Percentiles rank a stretch among this genome's conserved stretches.
phyloP scores from a whole-genome alignment of 768 basidiomycete species.

The Auriscalpium microsporum region DNA sequence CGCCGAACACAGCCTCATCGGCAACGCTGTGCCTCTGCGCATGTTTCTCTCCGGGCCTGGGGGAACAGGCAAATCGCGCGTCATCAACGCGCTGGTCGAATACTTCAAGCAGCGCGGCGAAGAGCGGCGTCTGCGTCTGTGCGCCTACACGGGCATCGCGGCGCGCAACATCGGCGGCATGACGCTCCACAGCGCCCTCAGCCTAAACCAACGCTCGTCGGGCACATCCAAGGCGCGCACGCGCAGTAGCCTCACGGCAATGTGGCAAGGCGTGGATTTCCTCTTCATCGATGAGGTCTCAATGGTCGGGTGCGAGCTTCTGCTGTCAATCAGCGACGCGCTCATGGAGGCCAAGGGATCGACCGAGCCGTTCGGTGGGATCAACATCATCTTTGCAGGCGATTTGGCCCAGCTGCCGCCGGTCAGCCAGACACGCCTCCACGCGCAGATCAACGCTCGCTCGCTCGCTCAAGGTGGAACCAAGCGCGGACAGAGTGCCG shows the following conservation, averaged over 20 bases:
- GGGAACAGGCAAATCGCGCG: constrained; percentile 35
- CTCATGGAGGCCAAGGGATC: constrained; percentile 27
- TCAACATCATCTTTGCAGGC: constrained; percentile 22
- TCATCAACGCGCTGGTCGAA: constrained; percentile 27
- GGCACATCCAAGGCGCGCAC: neutral
- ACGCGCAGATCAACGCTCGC: too few relatives aligned
- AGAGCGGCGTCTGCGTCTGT: constrained; percentile 19
- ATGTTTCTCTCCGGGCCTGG: constrained; percentile 32
- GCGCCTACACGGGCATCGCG: constrained; percentile 33
- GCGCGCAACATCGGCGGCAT: constrained; percentile 30
- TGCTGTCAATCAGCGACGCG: constrained; percentile 26
- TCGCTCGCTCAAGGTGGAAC: too few relatives aligned
- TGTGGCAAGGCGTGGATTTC: constrained; percentile 34
- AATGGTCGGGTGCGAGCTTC: constrained; percentile 28
- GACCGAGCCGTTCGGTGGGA: constrained; percentile 25
- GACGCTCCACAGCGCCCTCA: constrained; percentile 30
- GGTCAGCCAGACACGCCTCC: constrained; percentile 10
- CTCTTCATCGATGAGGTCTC: constrained; percentile 33
- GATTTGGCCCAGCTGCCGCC: constrained; percentile 37
- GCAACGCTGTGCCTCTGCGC: constrained; percentile 15
- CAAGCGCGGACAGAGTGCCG: neutral
- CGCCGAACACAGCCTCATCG: constrained; percentile 17
- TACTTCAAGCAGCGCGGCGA: constrained; percentile 22
- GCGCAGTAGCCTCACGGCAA: constrained; percentile 13
- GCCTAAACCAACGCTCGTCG: neutral